These are phyloP conservation scores for Ambrosiella beaveri DNA, from an alignment of 2,329 filamentous ascomycete species.

Conservation along the genomic window DNA sequence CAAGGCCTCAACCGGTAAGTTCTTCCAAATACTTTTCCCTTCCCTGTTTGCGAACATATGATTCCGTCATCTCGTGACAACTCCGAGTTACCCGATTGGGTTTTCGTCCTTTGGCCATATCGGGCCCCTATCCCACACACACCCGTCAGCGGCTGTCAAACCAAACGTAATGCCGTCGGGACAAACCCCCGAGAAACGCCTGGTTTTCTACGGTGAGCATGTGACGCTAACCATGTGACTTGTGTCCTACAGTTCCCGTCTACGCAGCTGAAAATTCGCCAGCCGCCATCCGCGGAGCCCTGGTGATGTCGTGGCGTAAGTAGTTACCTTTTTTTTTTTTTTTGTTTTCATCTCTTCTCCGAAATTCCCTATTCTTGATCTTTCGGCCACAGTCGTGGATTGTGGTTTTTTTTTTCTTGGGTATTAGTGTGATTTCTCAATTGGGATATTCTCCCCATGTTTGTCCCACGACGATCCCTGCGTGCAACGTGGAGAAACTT, in stretches of 20 bases:
- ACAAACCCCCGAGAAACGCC: background rate
- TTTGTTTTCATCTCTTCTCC: background rate
- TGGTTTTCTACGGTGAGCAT: background rate
- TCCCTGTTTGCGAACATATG: background rate
- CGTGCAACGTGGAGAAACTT: background rate
- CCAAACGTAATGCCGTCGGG: too few species aligned
- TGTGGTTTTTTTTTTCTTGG: too few species aligned
- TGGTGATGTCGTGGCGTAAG: conserved; percentile 36
- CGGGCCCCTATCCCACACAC: too few species aligned
- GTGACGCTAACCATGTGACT: background rate
- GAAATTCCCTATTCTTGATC: background rate
- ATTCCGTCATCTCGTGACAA: too few species aligned
- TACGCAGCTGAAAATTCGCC: conserved; percentile 37
- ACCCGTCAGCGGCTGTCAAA: too few species aligned
- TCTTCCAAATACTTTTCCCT: background rate
- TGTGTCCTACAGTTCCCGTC: conserved; percentile 25
- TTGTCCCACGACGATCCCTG: background rate
- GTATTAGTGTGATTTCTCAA: too few species aligned
- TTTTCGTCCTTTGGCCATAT: background rate
- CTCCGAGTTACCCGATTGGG: background rate
- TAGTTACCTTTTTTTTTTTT: conserved; percentile 16
- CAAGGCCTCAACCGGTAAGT: conserved; percentile 23
- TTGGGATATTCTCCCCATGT: background rate
- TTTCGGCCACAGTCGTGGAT: background rate
- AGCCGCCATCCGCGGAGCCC: conserved; percentile 32